Percentiles rank a stretch among this genome's conserved stretches.
phyloP scores from a whole-genome alignment of 305 asterid species.

The Nicotiana rustica region DNA sequence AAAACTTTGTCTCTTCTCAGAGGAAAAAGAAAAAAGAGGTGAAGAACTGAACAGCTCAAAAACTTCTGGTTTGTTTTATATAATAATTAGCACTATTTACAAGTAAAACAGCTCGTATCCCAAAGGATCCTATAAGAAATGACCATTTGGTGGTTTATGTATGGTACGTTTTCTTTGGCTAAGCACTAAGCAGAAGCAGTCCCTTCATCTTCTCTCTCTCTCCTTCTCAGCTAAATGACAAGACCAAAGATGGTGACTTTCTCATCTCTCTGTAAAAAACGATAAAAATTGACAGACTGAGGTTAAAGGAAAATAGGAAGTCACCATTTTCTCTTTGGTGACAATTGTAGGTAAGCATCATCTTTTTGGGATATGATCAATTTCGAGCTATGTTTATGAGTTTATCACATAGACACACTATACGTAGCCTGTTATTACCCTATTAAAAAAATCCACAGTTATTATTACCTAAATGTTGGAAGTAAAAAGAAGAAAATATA shows the following conservation, averaged over 20 bases:
- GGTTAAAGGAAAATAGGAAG: neutral
- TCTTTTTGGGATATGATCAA: conserved; percentile 21
- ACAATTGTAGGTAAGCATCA: neutral
- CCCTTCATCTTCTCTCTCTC: conserved; percentile 27
- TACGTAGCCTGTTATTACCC: conserved; percentile 5
- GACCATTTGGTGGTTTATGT: conserved; percentile 20
- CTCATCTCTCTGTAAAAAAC: conserved; percentile 2
- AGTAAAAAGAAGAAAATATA: neutral
- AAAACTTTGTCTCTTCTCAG: conserved; percentile 24
- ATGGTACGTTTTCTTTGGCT: conserved; percentile 31
- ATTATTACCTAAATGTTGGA: neutral
- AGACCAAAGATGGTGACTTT: conserved; percentile 30
- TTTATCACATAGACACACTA: neutral
- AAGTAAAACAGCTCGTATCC: conserved; percentile 28
- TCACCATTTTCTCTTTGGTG: neutral
- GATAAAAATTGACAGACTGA: conserved; percentile 23
- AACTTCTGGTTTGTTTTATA: neutral
- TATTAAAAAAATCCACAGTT: neutral
- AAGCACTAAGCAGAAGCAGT: conserved; percentile 26
- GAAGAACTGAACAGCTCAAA: neutral
- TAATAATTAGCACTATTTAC: conserved; percentile 26
- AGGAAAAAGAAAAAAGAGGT: too few relatives aligned
- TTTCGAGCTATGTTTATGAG: conserved; percentile 7
- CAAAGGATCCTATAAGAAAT: conserved; percentile 18
- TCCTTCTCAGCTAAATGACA: conserved; percentile 31